A percentile compares a stretch with the other conserved stretches of the same genome.
Conservation (phyloP, 306 rosid genomes). For the Citrullus mucosospermus region DNA sequence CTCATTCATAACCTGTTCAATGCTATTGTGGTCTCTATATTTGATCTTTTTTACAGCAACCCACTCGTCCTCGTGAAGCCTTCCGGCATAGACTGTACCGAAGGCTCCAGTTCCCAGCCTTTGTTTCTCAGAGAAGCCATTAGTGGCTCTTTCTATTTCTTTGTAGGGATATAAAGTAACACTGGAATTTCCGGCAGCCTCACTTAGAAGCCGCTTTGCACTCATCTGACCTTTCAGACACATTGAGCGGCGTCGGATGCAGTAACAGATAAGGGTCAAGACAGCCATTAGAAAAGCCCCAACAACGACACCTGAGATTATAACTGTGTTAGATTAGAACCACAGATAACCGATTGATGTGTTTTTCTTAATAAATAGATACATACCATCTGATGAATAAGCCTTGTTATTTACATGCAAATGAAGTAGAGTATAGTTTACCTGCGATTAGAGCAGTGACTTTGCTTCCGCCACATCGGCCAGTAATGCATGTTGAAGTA, state of each 20-base stretch:
- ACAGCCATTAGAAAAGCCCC: slow-evolving; percentile 52
- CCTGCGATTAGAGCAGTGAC: slow-evolving; percentile 48
- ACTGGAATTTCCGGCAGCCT: slow-evolving; percentile 75
- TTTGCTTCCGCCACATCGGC: slow-evolving; percentile 35
- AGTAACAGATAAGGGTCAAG: slow-evolving; percentile 33
- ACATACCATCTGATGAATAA: neutral
- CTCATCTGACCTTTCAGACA: slow-evolving; percentile 51
- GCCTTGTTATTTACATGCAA: neutral
- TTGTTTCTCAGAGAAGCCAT: slow-evolving; percentile 58
- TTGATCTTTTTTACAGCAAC: slow-evolving; percentile 84
- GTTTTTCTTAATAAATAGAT: neutral
- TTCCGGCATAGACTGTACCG: slow-evolving; percentile 86
- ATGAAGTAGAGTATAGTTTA: slow-evolving; percentile 12
- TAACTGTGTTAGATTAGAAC: neutral
- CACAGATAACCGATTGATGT: neutral
- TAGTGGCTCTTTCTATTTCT: slow-evolving; percentile 74
- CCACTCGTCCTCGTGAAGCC: slow-evolving; percentile 57
- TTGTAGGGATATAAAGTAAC: slow-evolving; percentile 61
- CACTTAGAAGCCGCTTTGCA: slow-evolving; percentile 52
- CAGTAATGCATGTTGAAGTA: slow-evolving; percentile 27
- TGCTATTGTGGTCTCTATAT: slow-evolving; percentile 63
- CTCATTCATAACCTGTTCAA: slow-evolving; percentile 94
- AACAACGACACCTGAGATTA: slow-evolving; percentile 27
- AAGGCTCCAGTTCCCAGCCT: slow-evolving; percentile 90
- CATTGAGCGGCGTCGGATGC: slow-evolving; percentile 48